These are phyloP conservation scores for Cercospora sp. DNA, from an alignment of 2,329 filamentous ascomycete genomes.

Conservation along the genomic window DNA sequence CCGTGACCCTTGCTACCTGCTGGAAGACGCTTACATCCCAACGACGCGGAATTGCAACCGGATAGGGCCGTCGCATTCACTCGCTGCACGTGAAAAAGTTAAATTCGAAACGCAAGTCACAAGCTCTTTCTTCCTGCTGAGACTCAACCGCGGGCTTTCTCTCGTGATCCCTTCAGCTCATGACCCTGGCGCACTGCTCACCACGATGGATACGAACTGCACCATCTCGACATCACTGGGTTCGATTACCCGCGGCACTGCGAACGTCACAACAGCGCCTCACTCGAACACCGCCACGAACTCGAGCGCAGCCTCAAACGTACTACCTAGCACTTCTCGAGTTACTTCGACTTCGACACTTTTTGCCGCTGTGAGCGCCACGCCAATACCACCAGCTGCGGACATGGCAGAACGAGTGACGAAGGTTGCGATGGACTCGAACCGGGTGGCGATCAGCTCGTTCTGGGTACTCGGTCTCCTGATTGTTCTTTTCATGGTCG, in stretches of 20 bases:
- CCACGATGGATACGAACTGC: not conserved
- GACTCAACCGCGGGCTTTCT: not conserved
- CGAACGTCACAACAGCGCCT: not conserved
- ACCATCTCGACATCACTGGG: not conserved
- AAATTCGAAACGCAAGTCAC: not conserved
- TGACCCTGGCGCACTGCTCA: not conserved
- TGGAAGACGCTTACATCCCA: not conserved
- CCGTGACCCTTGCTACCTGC: not conserved
- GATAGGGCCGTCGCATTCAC: not conserved
- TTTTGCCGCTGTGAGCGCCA: not conserved
- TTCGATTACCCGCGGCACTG: not conserved
- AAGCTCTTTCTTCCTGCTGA: not conserved
- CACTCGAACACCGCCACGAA: not conserved
- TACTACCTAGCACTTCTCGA: not conserved
- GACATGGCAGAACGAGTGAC: not conserved
- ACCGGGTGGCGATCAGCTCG: not conserved
- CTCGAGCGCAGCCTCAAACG: not conserved
- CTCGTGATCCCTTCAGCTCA: not conserved
- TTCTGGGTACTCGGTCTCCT: not conserved
- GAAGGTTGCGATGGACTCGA: not conserved
- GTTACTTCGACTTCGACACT: not conserved
- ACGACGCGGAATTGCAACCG: not conserved
- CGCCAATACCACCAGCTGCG: not conserved
- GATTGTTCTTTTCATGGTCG: not conserved
- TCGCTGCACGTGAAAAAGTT: not conserved